Evolutionary conservation across 495 filamentous ascomycete genomes (phyloP).

Genomic region (Darksidea phi): DNA sequence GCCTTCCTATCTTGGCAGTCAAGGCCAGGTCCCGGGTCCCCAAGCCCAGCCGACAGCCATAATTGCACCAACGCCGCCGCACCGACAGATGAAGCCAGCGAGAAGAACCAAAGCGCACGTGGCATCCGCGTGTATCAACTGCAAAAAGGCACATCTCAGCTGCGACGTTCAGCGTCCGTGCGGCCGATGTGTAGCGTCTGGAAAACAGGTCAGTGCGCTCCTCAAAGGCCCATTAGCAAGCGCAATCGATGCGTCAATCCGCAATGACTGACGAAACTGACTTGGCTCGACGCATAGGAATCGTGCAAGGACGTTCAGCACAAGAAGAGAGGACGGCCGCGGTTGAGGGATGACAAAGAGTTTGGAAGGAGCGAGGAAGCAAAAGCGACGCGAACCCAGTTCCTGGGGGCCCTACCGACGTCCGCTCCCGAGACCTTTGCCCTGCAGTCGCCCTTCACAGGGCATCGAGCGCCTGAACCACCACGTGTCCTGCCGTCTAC

Average conservation of each 20-base stretch:
- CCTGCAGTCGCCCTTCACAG: constrained; percentile 9
- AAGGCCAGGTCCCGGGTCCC: constrained; percentile 27
- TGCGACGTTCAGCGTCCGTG: constrained; percentile 68
- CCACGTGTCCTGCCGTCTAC: constrained; percentile 15
- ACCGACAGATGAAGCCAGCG: constrained; percentile 55
- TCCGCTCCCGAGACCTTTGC: constrained; percentile 7
- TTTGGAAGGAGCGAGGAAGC: constrained; percentile 28
- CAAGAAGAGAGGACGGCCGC: constrained; percentile 90
- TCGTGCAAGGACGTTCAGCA: constrained; percentile 94
- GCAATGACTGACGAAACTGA: constrained; percentile 13
- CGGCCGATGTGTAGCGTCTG: constrained; percentile 60
- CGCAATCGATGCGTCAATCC: no score
- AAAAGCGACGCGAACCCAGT: constrained; percentile 6
- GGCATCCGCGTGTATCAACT: constrained; percentile 93
- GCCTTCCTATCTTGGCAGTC: constrained; percentile 30
- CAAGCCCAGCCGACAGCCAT: constrained; percentile 37
- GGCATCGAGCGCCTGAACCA: constrained; percentile 20
- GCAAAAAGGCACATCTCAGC: constrained; percentile 90
- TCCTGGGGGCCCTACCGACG: constrained; percentile 13
- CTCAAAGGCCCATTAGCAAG: no score
- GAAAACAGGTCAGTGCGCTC: constrained; percentile 57
- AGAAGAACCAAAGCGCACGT: constrained; percentile 93
- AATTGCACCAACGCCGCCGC: constrained; percentile 25
- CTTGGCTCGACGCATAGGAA: constrained; percentile 50
- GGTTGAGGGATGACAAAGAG: constrained; percentile 79